Conservation (phyloP, 129 eudicot genomes). For the Pittosporum tobira region DNA sequence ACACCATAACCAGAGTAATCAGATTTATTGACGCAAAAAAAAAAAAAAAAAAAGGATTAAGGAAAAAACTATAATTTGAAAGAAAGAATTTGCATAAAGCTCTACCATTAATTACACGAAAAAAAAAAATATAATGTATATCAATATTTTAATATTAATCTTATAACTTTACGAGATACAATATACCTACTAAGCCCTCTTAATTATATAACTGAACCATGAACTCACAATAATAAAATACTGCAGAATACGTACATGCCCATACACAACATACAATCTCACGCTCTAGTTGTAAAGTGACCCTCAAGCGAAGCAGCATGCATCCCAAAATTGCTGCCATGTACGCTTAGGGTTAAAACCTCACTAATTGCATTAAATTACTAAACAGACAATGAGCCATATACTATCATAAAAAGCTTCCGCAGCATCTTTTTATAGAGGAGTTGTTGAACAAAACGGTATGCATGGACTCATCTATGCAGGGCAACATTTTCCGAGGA, state of each 20-base stretch:
- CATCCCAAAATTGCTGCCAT: conserved; percentile 44
- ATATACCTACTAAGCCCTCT: too few relatives aligned
- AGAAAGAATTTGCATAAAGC: too few relatives aligned
- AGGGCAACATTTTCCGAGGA: conserved; percentile 35
- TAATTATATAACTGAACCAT: neutral
- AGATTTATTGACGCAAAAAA: too few relatives aligned
- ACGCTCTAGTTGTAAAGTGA: conserved; percentile 1
- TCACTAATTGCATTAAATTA: neutral
- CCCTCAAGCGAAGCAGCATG: conserved; percentile 25
- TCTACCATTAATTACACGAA: too few relatives aligned
- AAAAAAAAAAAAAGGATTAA: too few relatives aligned
- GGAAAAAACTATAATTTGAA: too few relatives aligned
- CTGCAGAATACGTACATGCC: neutral
- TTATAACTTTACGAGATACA: too few relatives aligned
- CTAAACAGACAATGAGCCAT: neutral
- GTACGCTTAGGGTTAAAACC: neutral
- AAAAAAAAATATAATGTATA: too few relatives aligned
- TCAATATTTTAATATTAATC: too few relatives aligned
- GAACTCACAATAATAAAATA: neutral
- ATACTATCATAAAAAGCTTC: neutral
- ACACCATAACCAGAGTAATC: too few relatives aligned
- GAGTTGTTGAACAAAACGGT: neutral
- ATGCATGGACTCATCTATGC: conserved; percentile 33
- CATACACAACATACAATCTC: conserved; percentile 4
- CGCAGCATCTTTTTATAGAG: neutral